phyloP scores from a whole-genome alignment of 2,329 filamentous ascomycete genomes.

The Fusarium sp. region DNA sequence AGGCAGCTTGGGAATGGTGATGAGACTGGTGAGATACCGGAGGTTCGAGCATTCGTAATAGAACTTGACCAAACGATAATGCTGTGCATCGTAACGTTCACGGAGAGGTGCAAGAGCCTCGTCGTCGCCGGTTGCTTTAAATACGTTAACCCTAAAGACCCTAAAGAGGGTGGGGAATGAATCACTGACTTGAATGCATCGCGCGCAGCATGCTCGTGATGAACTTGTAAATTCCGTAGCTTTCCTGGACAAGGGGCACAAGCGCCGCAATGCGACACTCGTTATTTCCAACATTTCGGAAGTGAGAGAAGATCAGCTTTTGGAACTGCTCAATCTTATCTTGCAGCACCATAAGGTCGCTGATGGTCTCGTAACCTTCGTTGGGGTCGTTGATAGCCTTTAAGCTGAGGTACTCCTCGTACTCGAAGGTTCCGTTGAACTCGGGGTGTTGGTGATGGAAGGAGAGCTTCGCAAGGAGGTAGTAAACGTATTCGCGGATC shows the following conservation, averaged over 20 bases:
- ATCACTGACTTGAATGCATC: conserved; percentile 87
- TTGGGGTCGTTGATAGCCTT: conserved; percentile 99
- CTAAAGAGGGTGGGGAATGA: background rate
- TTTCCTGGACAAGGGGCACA: conserved; percentile 94
- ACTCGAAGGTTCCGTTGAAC: conserved; percentile 99
- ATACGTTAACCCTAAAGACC: conserved; percentile 35
- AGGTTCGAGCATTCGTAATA: conserved; percentile 99
- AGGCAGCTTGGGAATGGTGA: conserved; percentile 94
- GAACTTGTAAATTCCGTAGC: conserved; percentile 99
- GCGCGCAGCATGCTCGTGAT: conserved; percentile 99
- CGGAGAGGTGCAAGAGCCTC: conserved; percentile 91
- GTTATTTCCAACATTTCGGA: conserved; percentile 90
- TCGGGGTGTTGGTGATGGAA: conserved; percentile 97
- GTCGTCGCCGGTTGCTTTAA: conserved; percentile 85
- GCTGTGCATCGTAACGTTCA: conserved; percentile 91
- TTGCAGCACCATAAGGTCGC: conserved; percentile 94
- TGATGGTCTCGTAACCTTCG: conserved; percentile 96
- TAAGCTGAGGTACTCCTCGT: conserved; percentile 97
- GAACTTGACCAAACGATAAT: conserved; percentile 95
- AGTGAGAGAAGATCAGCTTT: conserved; percentile 97
- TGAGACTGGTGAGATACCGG: conserved; percentile 93
- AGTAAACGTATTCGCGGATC: conserved; percentile 97
- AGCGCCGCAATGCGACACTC: conserved; percentile 96
- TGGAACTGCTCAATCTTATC: conserved; percentile 99
- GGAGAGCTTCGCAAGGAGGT: conserved; percentile 91